Evolutionary conservation across 2,329 filamentous ascomycete genomes (phyloP).

Genomic region (Sordariomycetes sp.): DNA sequence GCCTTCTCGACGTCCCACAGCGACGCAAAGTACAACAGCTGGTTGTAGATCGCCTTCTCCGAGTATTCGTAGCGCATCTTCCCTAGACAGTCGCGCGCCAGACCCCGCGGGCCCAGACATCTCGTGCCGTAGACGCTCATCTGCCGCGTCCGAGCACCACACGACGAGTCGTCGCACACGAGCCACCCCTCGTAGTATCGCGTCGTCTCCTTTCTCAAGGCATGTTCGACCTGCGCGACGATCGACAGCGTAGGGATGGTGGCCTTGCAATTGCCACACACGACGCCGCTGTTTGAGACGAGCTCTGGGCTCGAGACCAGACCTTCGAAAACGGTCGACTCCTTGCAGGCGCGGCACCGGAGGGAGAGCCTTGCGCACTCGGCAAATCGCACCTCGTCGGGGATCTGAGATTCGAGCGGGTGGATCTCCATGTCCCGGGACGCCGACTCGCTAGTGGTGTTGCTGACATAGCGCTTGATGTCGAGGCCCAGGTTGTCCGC

Average conservation of each 20-base stretch:
- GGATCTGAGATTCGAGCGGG: slow-evolving; percentile 87
- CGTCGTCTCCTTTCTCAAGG: slow-evolving; percentile 67
- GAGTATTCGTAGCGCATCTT: slow-evolving; percentile 80
- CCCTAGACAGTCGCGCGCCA: slow-evolving; percentile 74
- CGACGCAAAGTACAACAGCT: slow-evolving; percentile 75
- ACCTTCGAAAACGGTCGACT: slow-evolving; percentile 64
- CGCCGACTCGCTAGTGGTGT: slow-evolving; percentile 35
- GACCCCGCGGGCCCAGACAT: slow-evolving; percentile 78
- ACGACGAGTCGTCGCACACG: slow-evolving; percentile 79
- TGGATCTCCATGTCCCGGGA: slow-evolving; percentile 62
- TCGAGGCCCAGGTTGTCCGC: slow-evolving; percentile 93
- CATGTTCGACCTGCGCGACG: slow-evolving; percentile 76
- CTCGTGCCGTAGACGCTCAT: slow-evolving; percentile 88
- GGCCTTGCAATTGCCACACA: slow-evolving; percentile 60
- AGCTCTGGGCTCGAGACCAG: slow-evolving; percentile 46
- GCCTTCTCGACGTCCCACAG: slow-evolving; percentile 88
- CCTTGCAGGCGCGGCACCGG: slow-evolving; percentile 72
- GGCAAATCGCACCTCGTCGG: slow-evolving; percentile 81
- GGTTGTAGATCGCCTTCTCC: slow-evolving; percentile 90
- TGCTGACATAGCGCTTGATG: slow-evolving; percentile 64
- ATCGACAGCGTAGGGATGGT: slow-evolving; percentile 61
- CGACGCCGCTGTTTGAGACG: slow-evolving; percentile 64
- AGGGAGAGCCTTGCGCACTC: slow-evolving; percentile 68
- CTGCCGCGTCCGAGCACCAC: slow-evolving; percentile 77
- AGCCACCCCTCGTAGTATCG: slow-evolving; percentile 92